Percentiles rank a stretch among this genome's conserved stretches.
phyloP scores from a whole-genome alignment of 495 filamentous ascomycete genomes.

The Talaromyces thailandensis region DNA sequence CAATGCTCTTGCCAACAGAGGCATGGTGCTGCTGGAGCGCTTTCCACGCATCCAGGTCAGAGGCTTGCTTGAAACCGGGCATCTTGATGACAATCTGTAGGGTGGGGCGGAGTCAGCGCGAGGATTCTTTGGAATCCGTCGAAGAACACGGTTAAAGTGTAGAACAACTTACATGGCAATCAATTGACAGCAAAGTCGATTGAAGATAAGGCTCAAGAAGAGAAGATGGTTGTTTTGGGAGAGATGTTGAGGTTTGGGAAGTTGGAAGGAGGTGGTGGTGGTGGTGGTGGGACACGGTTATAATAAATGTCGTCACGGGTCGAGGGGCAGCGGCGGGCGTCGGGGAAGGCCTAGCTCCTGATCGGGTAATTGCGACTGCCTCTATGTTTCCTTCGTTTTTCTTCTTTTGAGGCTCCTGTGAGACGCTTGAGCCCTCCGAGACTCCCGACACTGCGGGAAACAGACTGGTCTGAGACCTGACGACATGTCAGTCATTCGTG shows the following conservation, averaged over 20 bases:
- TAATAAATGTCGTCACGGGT: conserved; percentile 1
- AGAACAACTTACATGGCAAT: background rate
- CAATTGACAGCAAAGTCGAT: background rate
- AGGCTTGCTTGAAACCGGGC: conserved; percentile 63
- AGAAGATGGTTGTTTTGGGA: background rate
- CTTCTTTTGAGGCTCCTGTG: background rate
- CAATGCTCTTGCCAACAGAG: conserved; percentile 73
- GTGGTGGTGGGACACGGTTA: background rate
- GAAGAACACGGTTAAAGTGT: background rate
- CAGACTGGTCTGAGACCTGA: background rate
- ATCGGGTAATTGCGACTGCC: background rate
- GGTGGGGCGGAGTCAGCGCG: conserved; percentile 24
- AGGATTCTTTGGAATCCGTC: conserved; percentile 11
- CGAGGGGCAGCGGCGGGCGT: conserved; percentile 1
- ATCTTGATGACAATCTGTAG: conserved; percentile 25
- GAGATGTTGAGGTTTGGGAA: background rate
- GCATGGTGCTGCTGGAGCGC: conserved; percentile 83
- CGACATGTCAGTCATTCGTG: background rate
- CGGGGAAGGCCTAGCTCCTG: background rate
- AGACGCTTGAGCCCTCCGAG: too few species aligned
- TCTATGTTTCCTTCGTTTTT: background rate
- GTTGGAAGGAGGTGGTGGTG: background rate
- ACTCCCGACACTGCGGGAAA: background rate
- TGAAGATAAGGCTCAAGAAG: background rate
- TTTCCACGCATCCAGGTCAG: conserved; percentile 74